Evolutionary conservation across 129 eudicot species (phyloP).

Genomic region (Lactuca saligna): DNA sequence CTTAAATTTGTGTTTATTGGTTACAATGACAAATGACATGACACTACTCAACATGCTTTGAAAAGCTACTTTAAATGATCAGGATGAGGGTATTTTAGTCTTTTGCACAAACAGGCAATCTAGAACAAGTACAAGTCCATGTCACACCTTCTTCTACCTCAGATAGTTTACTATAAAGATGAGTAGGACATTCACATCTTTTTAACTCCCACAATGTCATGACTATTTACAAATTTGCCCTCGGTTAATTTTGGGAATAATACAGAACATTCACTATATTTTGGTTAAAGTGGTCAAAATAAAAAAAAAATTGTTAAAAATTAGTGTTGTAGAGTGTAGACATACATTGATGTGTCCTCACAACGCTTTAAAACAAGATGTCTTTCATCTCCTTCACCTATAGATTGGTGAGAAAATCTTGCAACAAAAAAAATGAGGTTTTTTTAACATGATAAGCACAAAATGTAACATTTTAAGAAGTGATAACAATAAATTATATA

Average conservation of each 20-base stretch:
- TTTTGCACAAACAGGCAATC: too few relatives aligned
- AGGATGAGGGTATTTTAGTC: too few relatives aligned
- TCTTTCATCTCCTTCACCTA: constrained; percentile 91
- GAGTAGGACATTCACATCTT: neutral
- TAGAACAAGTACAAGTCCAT: too few relatives aligned
- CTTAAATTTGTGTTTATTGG: too few relatives aligned
- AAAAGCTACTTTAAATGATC: too few relatives aligned
- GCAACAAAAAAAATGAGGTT: constrained; percentile 17
- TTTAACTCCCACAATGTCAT: neutral
- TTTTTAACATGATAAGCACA: neutral
- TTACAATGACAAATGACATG: too few relatives aligned
- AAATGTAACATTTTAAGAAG: neutral
- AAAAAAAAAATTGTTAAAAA: too few relatives aligned
- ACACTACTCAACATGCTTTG: too few relatives aligned
- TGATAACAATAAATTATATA: neutral
- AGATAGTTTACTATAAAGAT: too few relatives aligned
- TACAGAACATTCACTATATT: neutral
- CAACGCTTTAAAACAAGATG: constrained; percentile 80
- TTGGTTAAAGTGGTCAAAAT: too few relatives aligned
- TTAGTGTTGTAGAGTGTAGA: constrained; percentile 13
- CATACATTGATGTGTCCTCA: constrained; percentile 87
- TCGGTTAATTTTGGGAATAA: neutral
- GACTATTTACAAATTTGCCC: too few relatives aligned
- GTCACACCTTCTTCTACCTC: too few relatives aligned
- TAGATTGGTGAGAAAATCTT: constrained; percentile 89